These are phyloP conservation scores for Colletotrichum spinosum DNA, from an alignment of 2,329 filamentous ascomycete species.

Conservation along the genomic window DNA sequence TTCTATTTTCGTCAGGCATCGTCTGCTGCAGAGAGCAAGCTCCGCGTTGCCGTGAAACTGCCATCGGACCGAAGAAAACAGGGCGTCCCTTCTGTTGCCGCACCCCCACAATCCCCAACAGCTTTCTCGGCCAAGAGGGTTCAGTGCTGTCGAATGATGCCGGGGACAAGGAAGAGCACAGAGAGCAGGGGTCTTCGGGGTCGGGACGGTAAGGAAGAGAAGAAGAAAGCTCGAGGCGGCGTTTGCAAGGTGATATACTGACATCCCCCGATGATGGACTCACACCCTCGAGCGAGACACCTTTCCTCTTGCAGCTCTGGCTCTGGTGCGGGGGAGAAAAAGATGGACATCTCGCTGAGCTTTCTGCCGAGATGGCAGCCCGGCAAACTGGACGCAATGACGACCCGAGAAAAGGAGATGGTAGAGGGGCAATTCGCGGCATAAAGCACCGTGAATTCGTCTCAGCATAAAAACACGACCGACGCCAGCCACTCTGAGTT, in stretches of 20 bases:
- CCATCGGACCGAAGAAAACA: conserved; percentile 32
- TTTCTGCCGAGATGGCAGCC: conserved; percentile 22
- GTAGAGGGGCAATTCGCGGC: conserved; percentile 14
- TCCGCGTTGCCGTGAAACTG: conserved; percentile 38
- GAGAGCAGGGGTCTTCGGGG: conserved; percentile 17
- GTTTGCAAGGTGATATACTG: conserved; percentile 29
- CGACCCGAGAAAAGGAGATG: conserved; percentile 15
- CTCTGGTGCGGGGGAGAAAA: conserved; percentile 27
- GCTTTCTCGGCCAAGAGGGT: conserved; percentile 37
- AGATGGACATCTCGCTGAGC: conserved; percentile 13
- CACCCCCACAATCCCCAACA: conserved; percentile 10
- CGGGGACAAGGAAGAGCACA: conserved; percentile 31
- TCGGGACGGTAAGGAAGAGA: neutral
- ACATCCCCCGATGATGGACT: conserved; percentile 28
- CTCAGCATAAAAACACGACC: neutral
- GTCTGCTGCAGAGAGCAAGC: conserved; percentile 9
- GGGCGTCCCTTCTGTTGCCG: neutral
- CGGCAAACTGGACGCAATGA: conserved; percentile 26
- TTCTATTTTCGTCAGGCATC: too few relatives aligned
- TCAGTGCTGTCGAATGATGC: conserved; percentile 36
- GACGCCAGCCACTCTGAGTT: neutral
- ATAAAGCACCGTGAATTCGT: conserved; percentile 20
- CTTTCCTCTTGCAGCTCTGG: neutral
- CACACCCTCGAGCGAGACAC: neutral
- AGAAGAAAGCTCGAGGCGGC: conserved; percentile 4